phyloP scores from a whole-genome alignment of 2,329 filamentous ascomycete genomes.

The Trichoderma sp. region DNA sequence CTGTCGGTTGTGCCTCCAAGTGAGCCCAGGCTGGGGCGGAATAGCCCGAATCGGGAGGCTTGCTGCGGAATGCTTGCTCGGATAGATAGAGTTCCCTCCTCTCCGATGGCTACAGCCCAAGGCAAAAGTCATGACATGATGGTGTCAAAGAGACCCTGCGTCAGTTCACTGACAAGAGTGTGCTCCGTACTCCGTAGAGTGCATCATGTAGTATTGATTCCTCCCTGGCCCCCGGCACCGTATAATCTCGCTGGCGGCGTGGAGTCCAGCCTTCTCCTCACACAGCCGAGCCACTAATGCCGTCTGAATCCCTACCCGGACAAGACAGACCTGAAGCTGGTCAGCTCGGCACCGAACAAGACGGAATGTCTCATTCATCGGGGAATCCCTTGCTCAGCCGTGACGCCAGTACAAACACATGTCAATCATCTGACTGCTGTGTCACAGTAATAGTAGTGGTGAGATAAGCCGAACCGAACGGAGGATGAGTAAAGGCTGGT shows the following conservation, averaged over 20 bases:
- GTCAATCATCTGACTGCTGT: slow-evolving; percentile 6
- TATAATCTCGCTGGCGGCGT: slow-evolving; percentile 4
- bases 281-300: slow-evolving; percentile 13
- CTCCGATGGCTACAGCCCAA: neutral
- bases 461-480: neutral
- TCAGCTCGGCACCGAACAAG: slow-evolving; percentile 9
- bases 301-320: neutral
- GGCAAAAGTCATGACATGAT: neutral
- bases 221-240: neutral
- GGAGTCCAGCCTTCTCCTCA: neutral
- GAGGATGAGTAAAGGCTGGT: neutral
- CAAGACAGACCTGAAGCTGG: neutral
- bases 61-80: neutral
- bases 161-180: too few species aligned
- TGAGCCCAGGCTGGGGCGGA: neutral
- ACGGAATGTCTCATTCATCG: neutral
- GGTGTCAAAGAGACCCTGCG: neutral
- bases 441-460: neutral
- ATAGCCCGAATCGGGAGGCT: neutral
- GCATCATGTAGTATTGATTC: too few species aligned
- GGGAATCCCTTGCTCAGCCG: neutral
- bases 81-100: neutral
- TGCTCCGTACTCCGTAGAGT: too few species aligned
- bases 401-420: neutral
- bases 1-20: neutral